These are phyloP conservation scores for Gloeophyllum trabeum DNA, from an alignment of 768 basidiomycete genomes.

Conservation along the genomic window DNA sequence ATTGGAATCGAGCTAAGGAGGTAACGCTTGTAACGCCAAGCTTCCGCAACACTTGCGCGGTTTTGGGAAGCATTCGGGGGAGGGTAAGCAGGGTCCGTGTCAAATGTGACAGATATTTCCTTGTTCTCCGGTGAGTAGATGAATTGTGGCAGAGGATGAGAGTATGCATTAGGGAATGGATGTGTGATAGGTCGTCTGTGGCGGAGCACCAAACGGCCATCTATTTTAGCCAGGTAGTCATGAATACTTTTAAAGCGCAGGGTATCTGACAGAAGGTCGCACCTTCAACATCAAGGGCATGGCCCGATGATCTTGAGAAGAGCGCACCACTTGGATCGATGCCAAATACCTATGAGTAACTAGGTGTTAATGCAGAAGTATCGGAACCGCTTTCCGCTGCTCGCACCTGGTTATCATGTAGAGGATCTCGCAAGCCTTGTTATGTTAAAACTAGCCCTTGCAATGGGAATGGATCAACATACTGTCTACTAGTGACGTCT, in stretches of 20 bases:
- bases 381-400: too few species aligned
- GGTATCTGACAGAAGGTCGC: slow-evolving; percentile 7
- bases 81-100: slow-evolving; percentile 55
- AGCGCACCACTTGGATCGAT: slow-evolving; percentile 68
- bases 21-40: slow-evolving; percentile 51
- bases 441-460: neutral
- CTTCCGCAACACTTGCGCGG: slow-evolving; percentile 20
- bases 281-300: slow-evolving; percentile 78
- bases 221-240: too few species aligned
- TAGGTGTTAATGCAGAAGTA: too few species aligned
- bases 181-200: slow-evolving; percentile 66
- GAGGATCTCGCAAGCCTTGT: slow-evolving; percentile 54
- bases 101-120: slow-evolving; percentile 51
- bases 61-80: slow-evolving; percentile 12
- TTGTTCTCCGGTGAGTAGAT: slow-evolving; percentile 40
- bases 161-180: slow-evolving; percentile 70
- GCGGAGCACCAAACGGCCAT: slow-evolving; percentile 56
- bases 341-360: slow-evolving; percentile 71
- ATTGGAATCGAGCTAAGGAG: slow-evolving; percentile 56
- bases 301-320: slow-evolving; percentile 70
- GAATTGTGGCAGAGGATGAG: slow-evolving; percentile 69
- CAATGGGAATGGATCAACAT: slow-evolving; percentile 6
- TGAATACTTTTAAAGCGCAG: neutral
- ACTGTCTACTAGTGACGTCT: slow-evolving; percentile 74
- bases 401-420: slow-evolving; percentile 71